A percentile compares a stretch with the other conserved stretches of the same genome.
Conservation (phyloP, 305 asterid species). For the Fraxinus latifolia region DNA sequence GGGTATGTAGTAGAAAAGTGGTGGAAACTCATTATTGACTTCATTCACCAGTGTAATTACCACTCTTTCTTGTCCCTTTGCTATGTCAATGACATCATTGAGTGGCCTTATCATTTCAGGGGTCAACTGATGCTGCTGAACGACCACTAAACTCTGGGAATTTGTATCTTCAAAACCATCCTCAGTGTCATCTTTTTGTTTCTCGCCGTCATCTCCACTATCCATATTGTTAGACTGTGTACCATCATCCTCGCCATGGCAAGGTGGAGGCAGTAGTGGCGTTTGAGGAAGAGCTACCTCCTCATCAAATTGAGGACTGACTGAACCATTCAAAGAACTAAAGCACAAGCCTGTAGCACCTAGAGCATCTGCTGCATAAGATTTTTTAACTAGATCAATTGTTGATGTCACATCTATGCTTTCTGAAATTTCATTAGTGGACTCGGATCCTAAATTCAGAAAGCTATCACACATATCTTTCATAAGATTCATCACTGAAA, state of each 20-base stretch:
- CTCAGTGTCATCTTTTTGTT: constrained; percentile 20
- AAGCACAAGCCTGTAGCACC: constrained; percentile 25
- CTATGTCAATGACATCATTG: constrained; percentile 40
- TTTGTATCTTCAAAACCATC: constrained; percentile 21
- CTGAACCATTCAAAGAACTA: constrained; percentile 17
- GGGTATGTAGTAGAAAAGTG: constrained; percentile 52
- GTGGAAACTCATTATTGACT: constrained; percentile 46
- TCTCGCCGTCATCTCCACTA: constrained; percentile 16
- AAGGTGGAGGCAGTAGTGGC: constrained; percentile 23
- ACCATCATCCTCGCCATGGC: constrained; percentile 25
- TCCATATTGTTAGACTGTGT: constrained; percentile 22
- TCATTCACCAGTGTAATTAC: constrained; percentile 51
- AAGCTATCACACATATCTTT: constrained; percentile 11
- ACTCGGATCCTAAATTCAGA: constrained; percentile 32
- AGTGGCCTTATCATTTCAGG: constrained; percentile 24
- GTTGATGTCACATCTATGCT: constrained; percentile 18
- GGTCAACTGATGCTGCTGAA: constrained; percentile 28
- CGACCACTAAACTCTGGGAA: constrained; percentile 32
- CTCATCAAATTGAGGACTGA: constrained; percentile 19
- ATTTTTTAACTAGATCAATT: constrained; percentile 19
- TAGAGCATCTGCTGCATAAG: constrained; percentile 25
- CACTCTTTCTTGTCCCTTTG: constrained; percentile 61
- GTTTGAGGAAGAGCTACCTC: constrained; percentile 25
- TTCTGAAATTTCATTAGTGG: constrained; percentile 25
- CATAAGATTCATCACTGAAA: constrained; percentile 21